phyloP scores from a whole-genome alignment of 164 flowering plant genomes.

The Warburgia ugandensis region DNA sequence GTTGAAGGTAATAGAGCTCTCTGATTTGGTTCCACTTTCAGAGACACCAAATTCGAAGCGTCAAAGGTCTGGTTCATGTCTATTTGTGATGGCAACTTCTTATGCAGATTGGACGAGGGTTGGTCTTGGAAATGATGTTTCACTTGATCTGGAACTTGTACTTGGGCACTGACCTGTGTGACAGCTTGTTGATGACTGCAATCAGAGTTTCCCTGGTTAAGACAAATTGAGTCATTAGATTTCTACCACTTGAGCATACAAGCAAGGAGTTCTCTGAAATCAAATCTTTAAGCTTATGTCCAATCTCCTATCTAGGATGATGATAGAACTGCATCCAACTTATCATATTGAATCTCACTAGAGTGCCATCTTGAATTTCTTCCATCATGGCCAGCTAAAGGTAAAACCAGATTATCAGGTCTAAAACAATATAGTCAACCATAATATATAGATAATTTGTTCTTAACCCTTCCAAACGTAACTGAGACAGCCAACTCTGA shows the following conservation, averaged over 20 bases:
- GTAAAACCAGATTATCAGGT: neutral
- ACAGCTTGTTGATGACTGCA: conserved; percentile 21
- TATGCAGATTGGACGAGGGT: conserved; percentile 20
- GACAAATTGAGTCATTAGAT: neutral
- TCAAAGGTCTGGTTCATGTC: conserved; percentile 24
- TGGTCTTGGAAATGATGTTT: conserved; percentile 20
- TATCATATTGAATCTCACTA: no score
- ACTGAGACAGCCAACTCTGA: no score
- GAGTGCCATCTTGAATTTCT: no score
- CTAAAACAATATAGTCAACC: neutral
- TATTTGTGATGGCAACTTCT: conserved; percentile 12
- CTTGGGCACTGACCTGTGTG: conserved; percentile 21
- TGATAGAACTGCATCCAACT: no score
- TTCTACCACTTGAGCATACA: neutral
- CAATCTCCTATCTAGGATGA: no score
- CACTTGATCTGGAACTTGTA: conserved; percentile 26
- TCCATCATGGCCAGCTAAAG: neutral
- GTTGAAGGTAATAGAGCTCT: conserved; percentile 17
- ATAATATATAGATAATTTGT: neutral
- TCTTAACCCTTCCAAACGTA: no score
- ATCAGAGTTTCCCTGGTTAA: conserved; percentile 43
- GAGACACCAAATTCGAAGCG: conserved; percentile 18
- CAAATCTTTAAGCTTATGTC: no score
- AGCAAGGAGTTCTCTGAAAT: neutral
- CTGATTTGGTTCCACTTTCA: conserved; percentile 33